Base-by-base conservation (phyloP, 2,329 filamentous ascomycete genomes). In the Fusarium succisae region DNA sequence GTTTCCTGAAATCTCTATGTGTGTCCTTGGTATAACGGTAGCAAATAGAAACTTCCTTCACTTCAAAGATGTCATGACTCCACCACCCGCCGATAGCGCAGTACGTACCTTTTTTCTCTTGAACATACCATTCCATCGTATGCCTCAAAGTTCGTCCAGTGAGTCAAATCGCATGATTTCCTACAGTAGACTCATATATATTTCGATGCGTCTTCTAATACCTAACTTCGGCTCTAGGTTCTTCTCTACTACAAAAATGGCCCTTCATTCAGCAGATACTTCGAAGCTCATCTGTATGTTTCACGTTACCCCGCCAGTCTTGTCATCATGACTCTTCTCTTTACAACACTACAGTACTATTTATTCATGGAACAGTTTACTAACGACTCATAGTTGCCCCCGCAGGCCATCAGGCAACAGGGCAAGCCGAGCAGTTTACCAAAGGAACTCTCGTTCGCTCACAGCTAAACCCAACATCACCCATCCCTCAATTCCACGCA, bases 401-500 rank as follows among this genome's bases (percentile, higher is more conserved):
- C 8, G 90, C 90, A 48, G 89, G 87, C 43, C 84, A 86, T 73
- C 83, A 89, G 71, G 82, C 86, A 59, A 84, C 89, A 60, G 84
- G 86, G 4, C 93, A 93, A 81, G 94, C 94, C 17, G 90, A 90
- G 30, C 94, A 97, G 82, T 97, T 95, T 86, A 90, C 88, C 56
- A 83, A 82, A 61, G 90, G 89, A 76, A 86, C 87, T 3, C 90
- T 97, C 37, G 86, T 87, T 41, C 87, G 85, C 53, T 78, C 82
- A 2, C 88, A 94, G 79, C 90, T 97, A 24, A 82, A 89, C 77
- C 79, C 87, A 3, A 63, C 85, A 14, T 88, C 88, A 62, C 96
- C 96, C 1, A 90, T 96, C 66, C 86, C 87, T 38, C 96, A 98
- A 85, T 99, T 98, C 86, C 90, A 97, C 85, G 82, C 85, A 70